Conservation (phyloP, 345 rosid genomes). For the Erucastrum elatum region DNA sequence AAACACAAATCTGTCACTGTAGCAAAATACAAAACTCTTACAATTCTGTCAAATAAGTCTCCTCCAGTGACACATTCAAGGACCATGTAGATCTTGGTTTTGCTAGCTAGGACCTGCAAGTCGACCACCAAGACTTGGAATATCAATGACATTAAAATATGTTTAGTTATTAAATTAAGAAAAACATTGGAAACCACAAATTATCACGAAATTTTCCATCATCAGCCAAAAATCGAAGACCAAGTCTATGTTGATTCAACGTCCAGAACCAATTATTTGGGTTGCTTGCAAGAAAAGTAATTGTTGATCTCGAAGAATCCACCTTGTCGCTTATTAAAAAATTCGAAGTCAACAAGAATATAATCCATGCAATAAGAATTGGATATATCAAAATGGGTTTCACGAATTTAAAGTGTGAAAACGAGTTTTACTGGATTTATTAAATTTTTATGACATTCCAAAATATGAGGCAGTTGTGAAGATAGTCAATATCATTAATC, state of each 20-base stretch:
- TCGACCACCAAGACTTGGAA: not conserved
- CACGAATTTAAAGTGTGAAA: not conserved
- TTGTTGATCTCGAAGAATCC: not conserved
- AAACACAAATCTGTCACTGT: not conserved
- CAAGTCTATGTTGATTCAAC: slow-evolving; percentile 7
- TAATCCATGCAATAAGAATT: not conserved
- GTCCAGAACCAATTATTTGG: not conserved
- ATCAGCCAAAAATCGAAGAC: not conserved
- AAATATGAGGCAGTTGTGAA: not conserved
- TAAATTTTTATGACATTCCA: not conserved
- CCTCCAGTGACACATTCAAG: slow-evolving; percentile 84
- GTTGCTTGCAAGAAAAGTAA: slow-evolving; percentile 23
- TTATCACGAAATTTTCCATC: not conserved
- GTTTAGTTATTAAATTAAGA: too few relatives aligned
- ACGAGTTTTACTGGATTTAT: slow-evolving; percentile 6
- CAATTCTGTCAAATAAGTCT: slow-evolving; percentile 78
- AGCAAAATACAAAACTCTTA: slow-evolving; percentile 36
- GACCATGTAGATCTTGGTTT: slow-evolving; percentile 83
- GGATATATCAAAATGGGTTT: not conserved
- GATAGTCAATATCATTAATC: not conserved
- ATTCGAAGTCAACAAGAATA: not conserved
- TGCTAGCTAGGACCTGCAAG: slow-evolving; percentile 85
- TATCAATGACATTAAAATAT: not conserved
- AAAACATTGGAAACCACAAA: not conserved
- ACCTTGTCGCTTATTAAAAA: not conserved